phyloP scores from a whole-genome alignment of 2,329 filamentous ascomycete species.

The Aureobasidium sp. region DNA sequence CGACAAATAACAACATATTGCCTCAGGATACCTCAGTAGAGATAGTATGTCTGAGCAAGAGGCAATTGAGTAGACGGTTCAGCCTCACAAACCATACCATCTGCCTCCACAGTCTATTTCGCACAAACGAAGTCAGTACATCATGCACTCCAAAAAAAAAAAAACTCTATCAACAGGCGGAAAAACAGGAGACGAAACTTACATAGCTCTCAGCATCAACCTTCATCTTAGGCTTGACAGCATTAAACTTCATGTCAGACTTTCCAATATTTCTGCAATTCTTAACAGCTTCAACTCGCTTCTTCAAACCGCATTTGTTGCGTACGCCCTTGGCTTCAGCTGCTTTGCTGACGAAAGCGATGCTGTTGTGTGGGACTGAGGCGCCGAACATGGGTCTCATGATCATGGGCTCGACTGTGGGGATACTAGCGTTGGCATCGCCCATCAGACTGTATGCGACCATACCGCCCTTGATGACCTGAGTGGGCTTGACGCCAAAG shows the following conservation, averaged over 20 bases:
- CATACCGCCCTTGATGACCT: slow-evolving; percentile 81
- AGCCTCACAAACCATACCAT: slow-evolving; percentile 64
- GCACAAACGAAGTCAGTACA: slow-evolving; percentile 14
- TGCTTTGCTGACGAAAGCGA: slow-evolving; percentile 74
- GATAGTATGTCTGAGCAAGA: slow-evolving; percentile 66
- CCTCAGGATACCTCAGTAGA: slow-evolving; percentile 42
- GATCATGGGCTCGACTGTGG: slow-evolving; percentile 76
- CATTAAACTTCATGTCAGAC: slow-evolving; percentile 85
- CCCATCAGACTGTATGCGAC: slow-evolving; percentile 75
- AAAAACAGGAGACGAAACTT: slow-evolving; percentile 22
- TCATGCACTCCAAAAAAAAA: background rate
- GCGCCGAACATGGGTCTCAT: slow-evolving; percentile 81
- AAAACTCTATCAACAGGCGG: too few relatives aligned
- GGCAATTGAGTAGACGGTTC: slow-evolving; percentile 65
- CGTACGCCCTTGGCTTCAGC: slow-evolving; percentile 60
- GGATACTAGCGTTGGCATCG: slow-evolving; percentile 55
- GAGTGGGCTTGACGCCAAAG: slow-evolving; percentile 78
- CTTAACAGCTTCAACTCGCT: slow-evolving; percentile 71
- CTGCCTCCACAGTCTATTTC: slow-evolving; percentile 62
- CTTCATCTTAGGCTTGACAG: slow-evolving; percentile 72
- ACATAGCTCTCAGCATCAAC: slow-evolving; percentile 87
- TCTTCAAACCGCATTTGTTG: slow-evolving; percentile 64
- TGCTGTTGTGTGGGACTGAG: slow-evolving; percentile 59
- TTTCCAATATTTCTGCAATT: slow-evolving; percentile 69
- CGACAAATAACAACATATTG: background rate